Percentiles rank a stretch among this genome's conserved stretches.
Evolutionary conservation across 345 rosid species (phyloP).

Genomic region (Rhodomyrtus tomentosa): DNA sequence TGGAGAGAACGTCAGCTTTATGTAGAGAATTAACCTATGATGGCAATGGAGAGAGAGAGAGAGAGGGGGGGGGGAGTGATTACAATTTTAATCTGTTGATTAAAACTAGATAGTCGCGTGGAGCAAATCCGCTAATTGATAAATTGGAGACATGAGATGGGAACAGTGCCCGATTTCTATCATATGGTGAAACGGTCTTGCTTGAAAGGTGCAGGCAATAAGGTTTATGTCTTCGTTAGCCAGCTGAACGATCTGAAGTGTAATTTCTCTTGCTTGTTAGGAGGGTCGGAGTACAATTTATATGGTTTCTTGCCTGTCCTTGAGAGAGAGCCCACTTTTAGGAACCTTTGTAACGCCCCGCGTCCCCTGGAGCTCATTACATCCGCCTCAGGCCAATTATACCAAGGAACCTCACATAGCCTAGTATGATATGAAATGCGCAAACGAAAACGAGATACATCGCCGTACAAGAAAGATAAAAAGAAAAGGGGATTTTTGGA

Average conservation of each 20-base stretch:
- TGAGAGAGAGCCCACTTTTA: not conserved
- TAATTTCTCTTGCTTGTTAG: not conserved
- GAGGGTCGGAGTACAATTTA: not conserved
- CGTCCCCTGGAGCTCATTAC: too few species aligned
- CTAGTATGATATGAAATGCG: too few species aligned
- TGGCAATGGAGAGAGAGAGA: not conserved
- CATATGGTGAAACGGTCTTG: not conserved
- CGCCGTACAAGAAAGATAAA: too few species aligned
- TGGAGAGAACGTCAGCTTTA: not conserved
- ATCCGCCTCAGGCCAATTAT: too few species aligned
- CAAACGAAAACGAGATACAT: too few species aligned
- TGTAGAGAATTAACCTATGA: not conserved
- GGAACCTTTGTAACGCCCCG: too few species aligned
- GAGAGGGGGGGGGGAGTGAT: not conserved
- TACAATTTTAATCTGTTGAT: not conserved
- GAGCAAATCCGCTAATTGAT: not conserved
- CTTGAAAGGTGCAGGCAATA: not conserved
- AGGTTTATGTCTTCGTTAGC: not conserved
- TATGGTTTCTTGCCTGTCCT: not conserved
- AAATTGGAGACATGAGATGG: not conserved
- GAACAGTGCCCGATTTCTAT: not conserved
- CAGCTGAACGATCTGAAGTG: not conserved
- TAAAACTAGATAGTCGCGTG: not conserved
- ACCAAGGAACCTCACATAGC: too few species aligned
- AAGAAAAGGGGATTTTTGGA: too few species aligned